phyloP scores from a whole-genome alignment of 1,284 basidiomycete genomes.

The Coniferiporia weirii region DNA sequence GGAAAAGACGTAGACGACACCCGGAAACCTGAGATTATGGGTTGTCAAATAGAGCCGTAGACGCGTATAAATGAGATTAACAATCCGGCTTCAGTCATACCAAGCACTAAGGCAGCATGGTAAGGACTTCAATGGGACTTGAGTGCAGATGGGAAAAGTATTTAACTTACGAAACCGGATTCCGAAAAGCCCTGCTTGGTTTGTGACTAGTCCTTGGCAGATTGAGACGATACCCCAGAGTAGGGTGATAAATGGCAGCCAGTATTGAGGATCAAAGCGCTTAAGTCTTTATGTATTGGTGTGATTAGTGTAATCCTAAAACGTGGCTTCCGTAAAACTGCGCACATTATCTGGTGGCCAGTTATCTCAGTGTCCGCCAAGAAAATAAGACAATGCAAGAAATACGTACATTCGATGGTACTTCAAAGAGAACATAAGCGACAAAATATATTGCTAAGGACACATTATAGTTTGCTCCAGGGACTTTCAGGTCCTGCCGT shows the following conservation, averaged over 20 bases:
- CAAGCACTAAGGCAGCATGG: slow-evolving; percentile 38
- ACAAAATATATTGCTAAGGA: slow-evolving; percentile 61
- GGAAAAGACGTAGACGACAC: slow-evolving; percentile 56
- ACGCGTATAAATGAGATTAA: slow-evolving; percentile 4
- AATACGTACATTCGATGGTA: slow-evolving; percentile 61
- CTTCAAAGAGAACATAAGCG: slow-evolving; percentile 65
- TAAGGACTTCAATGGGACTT: background rate
- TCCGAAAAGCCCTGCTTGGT: slow-evolving; percentile 50
- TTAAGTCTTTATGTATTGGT: slow-evolving; percentile 38
- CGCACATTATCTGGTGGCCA: background rate
- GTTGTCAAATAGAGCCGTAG: background rate
- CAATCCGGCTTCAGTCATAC: slow-evolving; percentile 49
- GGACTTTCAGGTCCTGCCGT: slow-evolving; percentile 41
- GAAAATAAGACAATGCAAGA: slow-evolving; percentile 27
- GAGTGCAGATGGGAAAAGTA: background rate
- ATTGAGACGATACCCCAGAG: slow-evolving; percentile 57
- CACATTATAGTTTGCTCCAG: slow-evolving; percentile 51
- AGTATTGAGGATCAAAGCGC: slow-evolving; percentile 49
- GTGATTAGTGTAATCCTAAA: slow-evolving; percentile 4
- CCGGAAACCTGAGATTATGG: slow-evolving; percentile 38
- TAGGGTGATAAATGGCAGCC: slow-evolving; percentile 56
- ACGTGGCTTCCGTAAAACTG: background rate
- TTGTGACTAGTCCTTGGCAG: slow-evolving; percentile 52
- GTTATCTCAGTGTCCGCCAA: background rate
- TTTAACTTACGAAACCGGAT: slow-evolving; percentile 44